Conservation (phyloP, 495 filamentous ascomycete species). For the Usnea hakonensis region DNA sequence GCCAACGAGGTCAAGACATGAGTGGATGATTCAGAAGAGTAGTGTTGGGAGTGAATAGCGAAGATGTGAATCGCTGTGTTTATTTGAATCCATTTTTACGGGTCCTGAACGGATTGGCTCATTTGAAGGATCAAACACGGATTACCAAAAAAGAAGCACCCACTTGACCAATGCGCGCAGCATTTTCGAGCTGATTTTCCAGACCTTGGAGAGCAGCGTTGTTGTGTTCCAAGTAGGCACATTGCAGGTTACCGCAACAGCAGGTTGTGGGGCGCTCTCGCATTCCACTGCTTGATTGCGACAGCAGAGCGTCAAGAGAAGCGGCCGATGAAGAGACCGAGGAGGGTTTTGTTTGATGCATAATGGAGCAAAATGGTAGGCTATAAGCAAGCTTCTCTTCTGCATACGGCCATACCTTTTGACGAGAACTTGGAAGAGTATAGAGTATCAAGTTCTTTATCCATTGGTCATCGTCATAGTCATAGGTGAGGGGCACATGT, state of each 20-base stretch:
- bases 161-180: conserved; percentile 86
- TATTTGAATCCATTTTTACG: not conserved
- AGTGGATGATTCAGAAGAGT: not conserved
- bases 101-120: not conserved
- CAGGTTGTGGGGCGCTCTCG: conserved; percentile 39
- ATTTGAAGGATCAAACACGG: conserved; percentile 5
- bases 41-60: not conserved
- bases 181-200: conserved; percentile 77
- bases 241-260: conserved; percentile 78
- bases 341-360: not conserved
- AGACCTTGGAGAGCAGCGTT: conserved; percentile 67
- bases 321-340: conserved; percentile 5
- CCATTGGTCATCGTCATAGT: not conserved
- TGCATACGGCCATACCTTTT: not conserved
- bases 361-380: not conserved
- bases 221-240: conserved; percentile 71
- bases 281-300: conserved; percentile 20
- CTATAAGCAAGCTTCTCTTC: not conserved
- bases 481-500: conserved; percentile 2
- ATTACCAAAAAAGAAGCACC: conserved; percentile 8
- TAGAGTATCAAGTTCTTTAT: too few relatives aligned
- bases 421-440: not conserved
- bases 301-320: conserved; percentile 17
- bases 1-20: not conserved
- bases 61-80: not conserved